Conservation (phyloP, 139 green algal species). For the Dunaliella sp. region DNA sequence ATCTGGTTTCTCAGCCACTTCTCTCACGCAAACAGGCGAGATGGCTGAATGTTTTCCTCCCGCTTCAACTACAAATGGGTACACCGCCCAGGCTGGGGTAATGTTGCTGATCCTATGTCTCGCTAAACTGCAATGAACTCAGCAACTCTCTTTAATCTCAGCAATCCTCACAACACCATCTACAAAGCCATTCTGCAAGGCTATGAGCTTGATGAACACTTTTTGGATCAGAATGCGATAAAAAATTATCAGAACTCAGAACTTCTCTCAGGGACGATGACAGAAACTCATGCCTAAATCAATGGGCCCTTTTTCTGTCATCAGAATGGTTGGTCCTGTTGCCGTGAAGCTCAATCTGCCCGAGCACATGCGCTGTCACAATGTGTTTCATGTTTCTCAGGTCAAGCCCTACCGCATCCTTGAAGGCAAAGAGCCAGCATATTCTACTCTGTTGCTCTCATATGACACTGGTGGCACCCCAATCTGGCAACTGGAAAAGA, state of each 20-base stretch:
- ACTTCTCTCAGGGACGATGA: neutral
- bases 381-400: neutral
- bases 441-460: neutral
- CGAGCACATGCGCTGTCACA: neutral
- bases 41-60: slow-evolving; percentile 31
- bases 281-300: slow-evolving; percentile 2
- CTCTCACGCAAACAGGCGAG: slow-evolving; percentile 29
- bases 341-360: slow-evolving; percentile 4
- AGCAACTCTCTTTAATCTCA: neutral
- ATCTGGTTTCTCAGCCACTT: slow-evolving; percentile 10
- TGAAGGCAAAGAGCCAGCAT: neutral
- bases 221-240: neutral
- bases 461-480: neutral
- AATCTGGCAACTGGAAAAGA: neutral
- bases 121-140: neutral
- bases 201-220: neutral
- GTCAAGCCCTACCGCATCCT: neutral
- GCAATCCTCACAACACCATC: neutral
- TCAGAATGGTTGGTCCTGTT: neutral
- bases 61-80: slow-evolving; percentile 29
- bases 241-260: neutral
- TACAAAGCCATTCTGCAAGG: neutral
- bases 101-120: slow-evolving; percentile 39
- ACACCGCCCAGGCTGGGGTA: slow-evolving; percentile 28
- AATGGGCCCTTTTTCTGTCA: slow-evolving; percentile 1